Base-by-base conservation (phyloP, 2,329 filamentous ascomycete species). In the Botrytis elliptica region DNA sequence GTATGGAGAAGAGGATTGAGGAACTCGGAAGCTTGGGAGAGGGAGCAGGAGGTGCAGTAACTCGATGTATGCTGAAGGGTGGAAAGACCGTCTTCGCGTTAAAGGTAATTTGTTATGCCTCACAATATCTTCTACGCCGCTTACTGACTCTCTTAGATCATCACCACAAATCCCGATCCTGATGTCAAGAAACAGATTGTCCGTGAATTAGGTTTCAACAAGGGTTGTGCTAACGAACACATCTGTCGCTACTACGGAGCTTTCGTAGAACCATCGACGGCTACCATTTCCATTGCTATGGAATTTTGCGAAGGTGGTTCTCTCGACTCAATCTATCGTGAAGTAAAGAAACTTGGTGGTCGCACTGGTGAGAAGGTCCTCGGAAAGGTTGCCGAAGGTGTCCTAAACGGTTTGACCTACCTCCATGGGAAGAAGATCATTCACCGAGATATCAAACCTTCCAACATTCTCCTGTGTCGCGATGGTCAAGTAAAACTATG, bases 111-210 rank as follows among this genome's bases (percentile, higher is more conserved):
- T 46, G 18, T 78, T 73, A 36, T 36, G 12, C 70, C 55, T 40
- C 74, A 62, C 29, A 71, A 44, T 29, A 62, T 73, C 10, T 64
- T 71, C 52, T 36, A 36, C 62, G n/a, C 46, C n/a, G 20, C 46
- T 59, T n/a, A 74, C 65, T 71, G 49, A 74, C 40, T 4, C 18
- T 42, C 33, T 4, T 76, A 97, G 95, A 92, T 99, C 80, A 99
- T 99, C 81, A 99, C 96, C 4, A 98, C 96, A 49, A 97, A 98
- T 81, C 96, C 96, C 3, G 96, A 99, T 79, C 95, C 96, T 20
- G 95, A 98, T 81, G 94, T 98, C 75, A 98, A 98, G 87, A 98
- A 97, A 82, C 96, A 99, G 84, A 99, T 99, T 79, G 89, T 98
- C 75, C 92, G 96, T 81, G 96, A 99, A 83, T 87, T 99, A 71